Percentiles rank a stretch among this genome's conserved stretches.
Evolutionary conservation across 129 eudicot genomes (phyloP).

Genomic region (Lactuca saligna): DNA sequence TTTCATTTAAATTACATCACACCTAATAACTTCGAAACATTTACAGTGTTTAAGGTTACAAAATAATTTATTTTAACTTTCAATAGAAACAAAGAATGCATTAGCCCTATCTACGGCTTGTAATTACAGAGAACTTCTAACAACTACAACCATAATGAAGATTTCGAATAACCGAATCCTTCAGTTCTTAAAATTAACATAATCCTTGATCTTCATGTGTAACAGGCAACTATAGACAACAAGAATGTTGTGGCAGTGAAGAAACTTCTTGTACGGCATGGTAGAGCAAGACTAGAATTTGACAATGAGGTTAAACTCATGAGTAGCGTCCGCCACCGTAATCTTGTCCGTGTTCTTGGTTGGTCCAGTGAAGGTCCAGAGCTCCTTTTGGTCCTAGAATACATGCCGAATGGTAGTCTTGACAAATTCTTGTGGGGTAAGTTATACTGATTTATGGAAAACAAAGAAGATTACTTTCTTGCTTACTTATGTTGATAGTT

Average conservation of each 20-base stretch:
- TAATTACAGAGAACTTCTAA: too few species aligned
- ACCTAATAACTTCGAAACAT: too few species aligned
- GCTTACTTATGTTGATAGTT: background rate
- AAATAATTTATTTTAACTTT: too few species aligned
- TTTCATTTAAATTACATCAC: too few species aligned
- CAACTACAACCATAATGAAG: too few species aligned
- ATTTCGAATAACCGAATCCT: too few species aligned
- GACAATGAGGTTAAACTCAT: slow-evolving; percentile 57
- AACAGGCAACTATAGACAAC: slow-evolving; percentile 49
- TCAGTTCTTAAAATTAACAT: too few species aligned
- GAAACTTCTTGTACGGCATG: slow-evolving; percentile 32
- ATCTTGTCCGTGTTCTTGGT: slow-evolving; percentile 58
- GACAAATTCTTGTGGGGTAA: slow-evolving; percentile 57
- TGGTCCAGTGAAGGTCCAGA: slow-evolving; percentile 47
- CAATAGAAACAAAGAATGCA: too few species aligned
- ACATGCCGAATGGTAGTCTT: slow-evolving; percentile 66
- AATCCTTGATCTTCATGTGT: background rate
- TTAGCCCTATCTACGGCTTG: too few species aligned
- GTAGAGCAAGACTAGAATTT: slow-evolving; percentile 47
- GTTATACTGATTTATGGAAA: background rate
- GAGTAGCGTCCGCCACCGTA: slow-evolving; percentile 58
- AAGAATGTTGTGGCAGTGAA: slow-evolving; percentile 57
- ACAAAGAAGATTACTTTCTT: background rate
- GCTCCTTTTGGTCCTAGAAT: slow-evolving; percentile 57
- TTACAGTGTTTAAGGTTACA: too few species aligned